phyloP scores from a whole-genome alignment of 306 rosid genomes.

The Gleditsia sinensis region DNA sequence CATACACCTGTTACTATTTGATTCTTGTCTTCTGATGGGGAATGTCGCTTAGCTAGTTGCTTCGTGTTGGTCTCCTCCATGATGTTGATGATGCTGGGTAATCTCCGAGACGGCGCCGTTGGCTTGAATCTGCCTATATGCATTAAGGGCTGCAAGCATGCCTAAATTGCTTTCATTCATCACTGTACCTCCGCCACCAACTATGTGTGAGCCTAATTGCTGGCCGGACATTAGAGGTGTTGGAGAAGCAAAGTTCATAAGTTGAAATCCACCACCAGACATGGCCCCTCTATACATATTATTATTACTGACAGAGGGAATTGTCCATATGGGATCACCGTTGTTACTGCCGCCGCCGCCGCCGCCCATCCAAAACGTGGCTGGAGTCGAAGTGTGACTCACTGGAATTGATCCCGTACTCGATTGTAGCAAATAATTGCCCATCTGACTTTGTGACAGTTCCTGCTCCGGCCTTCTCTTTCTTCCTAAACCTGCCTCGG shows the following conservation, averaged over 20 bases:
- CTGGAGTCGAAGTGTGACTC: slow-evolving; percentile 52
- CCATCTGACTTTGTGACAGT: slow-evolving; percentile 41
- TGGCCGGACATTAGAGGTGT: slow-evolving; percentile 56
- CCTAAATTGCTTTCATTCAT: slow-evolving; percentile 60
- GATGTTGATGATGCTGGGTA: slow-evolving; percentile 32
- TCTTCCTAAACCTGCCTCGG: slow-evolving; percentile 30
- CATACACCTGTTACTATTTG: slow-evolving; percentile 32
- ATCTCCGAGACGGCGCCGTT: slow-evolving; percentile 24
- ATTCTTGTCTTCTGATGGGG: not conserved
- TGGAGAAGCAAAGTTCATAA: slow-evolving; percentile 68
- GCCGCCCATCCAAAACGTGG: slow-evolving; percentile 54
- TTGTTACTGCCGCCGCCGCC: not conserved
- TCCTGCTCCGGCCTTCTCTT: slow-evolving; percentile 59
- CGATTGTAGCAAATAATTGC: slow-evolving; percentile 58
- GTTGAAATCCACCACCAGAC: slow-evolving; percentile 44
- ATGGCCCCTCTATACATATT: slow-evolving; percentile 47
- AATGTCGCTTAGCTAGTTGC: slow-evolving; percentile 38
- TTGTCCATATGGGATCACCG: slow-evolving; percentile 34
- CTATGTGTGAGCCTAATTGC: slow-evolving; percentile 42
- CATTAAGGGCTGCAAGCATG: slow-evolving; percentile 62
- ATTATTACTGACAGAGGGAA: slow-evolving; percentile 32
- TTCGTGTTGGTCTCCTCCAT: slow-evolving; percentile 43
- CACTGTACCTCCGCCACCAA: slow-evolving; percentile 24
- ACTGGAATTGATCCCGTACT: slow-evolving; percentile 60
- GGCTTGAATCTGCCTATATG: slow-evolving; percentile 44